Evolutionary conservation across 192 early-diverging fungal genomes (phyloP).

Genomic region (Rhizophagus sp.): DNA sequence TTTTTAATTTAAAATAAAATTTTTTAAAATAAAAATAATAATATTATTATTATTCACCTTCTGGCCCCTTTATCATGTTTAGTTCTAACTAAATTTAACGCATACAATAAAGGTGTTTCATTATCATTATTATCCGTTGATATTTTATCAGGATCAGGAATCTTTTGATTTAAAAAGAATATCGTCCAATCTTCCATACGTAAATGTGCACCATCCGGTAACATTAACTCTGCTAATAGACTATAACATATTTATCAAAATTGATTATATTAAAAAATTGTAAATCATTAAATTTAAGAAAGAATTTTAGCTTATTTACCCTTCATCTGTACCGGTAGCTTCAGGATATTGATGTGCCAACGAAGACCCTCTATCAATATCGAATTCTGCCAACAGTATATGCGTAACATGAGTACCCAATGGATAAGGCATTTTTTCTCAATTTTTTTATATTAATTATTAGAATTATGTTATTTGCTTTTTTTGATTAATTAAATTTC

Average conservation of each 20-base stretch:
- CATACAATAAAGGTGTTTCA: constrained; percentile 77
- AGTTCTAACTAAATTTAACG: constrained; percentile 89
- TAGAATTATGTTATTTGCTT: too few relatives aligned
- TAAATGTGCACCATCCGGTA: constrained; percentile 94
- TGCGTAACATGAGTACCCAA: constrained; percentile 66
- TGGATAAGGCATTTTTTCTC: background rate
- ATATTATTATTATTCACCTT: too few relatives aligned
- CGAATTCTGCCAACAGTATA: constrained; percentile 92
- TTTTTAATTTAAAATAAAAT: too few relatives aligned
- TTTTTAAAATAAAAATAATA: too few relatives aligned
- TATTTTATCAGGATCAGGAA: constrained; percentile 50
- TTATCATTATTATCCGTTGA: constrained; percentile 34
- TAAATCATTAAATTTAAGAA: background rate
- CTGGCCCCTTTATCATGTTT: constrained; percentile 82
- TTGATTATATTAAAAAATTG: background rate
- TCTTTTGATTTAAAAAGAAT: constrained; percentile 84
- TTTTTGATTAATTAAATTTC: too few relatives aligned
- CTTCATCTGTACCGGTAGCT: constrained; percentile 80
- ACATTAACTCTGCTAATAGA: constrained; percentile 92
- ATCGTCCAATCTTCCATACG: constrained; percentile 93
- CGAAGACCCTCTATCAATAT: constrained; percentile 90
- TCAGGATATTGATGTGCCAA: constrained; percentile 87
- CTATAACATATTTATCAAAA: constrained; percentile 34
- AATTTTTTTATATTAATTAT: too few relatives aligned
- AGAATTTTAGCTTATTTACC: constrained; percentile 45